Evolutionary conservation across 805 yeast species (phyloP).

Genomic region (Yarrowia sp.): DNA sequence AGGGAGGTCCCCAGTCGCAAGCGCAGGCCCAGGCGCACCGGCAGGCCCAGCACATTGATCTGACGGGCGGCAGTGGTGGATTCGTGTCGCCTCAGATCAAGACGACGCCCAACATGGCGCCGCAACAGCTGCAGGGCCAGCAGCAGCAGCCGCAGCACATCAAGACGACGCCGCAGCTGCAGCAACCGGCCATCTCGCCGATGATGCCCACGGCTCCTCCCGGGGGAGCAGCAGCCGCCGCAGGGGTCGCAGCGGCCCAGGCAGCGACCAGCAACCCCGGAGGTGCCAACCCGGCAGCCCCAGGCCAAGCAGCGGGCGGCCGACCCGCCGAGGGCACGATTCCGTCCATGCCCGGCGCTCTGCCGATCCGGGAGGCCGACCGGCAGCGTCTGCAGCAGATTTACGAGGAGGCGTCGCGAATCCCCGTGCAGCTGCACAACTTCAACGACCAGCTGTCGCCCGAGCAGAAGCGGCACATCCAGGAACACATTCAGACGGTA

Average conservation of each 20-base stretch:
- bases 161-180: slow-evolving; percentile 29
- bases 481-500: slow-evolving; percentile 56
- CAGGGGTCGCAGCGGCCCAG: slow-evolving; percentile 11
- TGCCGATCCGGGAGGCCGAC: slow-evolving; percentile 61
- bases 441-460: slow-evolving; percentile 65
- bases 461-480: slow-evolving; percentile 67
- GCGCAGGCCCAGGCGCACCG: neutral
- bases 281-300: slow-evolving; percentile 41
- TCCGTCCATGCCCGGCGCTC: slow-evolving; percentile 26
- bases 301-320: slow-evolving; percentile 40
- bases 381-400: slow-evolving; percentile 61
- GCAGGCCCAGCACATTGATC: slow-evolving; percentile 23
- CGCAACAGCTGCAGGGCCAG: slow-evolving; percentile 11
- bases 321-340: slow-evolving; percentile 37
- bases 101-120: slow-evolving; percentile 24
- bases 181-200: slow-evolving; percentile 16
- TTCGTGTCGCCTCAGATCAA: slow-evolving; percentile 20
- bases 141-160: slow-evolving; percentile 15
- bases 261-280: slow-evolving; percentile 36
- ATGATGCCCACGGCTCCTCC: slow-evolving; percentile 7
- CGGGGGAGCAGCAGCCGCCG: neutral
- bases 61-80: slow-evolving; percentile 14
- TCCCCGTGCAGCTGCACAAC: slow-evolving; percentile 68
- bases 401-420: slow-evolving; percentile 70
- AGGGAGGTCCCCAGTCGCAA: neutral